Evolutionary conservation across 192 early-diverging fungal species (phyloP), one percentile per base, ranked within the genome.

Genomic region (Lunasporangiospora selenospora): DNA sequence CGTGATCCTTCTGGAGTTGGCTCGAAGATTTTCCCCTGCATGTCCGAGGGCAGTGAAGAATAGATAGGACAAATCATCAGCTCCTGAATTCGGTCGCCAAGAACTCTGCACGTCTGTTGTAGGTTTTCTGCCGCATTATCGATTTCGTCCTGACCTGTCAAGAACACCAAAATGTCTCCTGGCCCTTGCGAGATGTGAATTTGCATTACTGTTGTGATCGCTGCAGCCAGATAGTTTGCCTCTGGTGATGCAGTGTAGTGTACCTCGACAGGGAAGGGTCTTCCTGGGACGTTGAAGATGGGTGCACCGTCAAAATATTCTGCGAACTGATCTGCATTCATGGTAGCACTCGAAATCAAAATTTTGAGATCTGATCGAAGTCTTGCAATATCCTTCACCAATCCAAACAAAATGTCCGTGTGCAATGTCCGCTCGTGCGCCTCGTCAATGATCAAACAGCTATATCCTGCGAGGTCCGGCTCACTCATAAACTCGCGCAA

Each of bases 81-180:
- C 63, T 98, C 96, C 0, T 78, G 78, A 42, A 99, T 94, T 46
- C 88, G 90, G 57, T 87, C 91, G 5, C 98, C 98, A 6, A 98
- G 83, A 13, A 89, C 82, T 60, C 86, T 82, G 50, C 85, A 86
- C 27, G 93, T 90, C 44, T 92, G 86, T 49, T 80, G 65, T 47
- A 98, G 70, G 9, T 77, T 83, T 70, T 97, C 94, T 32, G 95
- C 87, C 3, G 92, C 95, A 44, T 83, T 83, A 63, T 99, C 98
- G 61, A 99, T 99, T 82, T 99, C 98, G 42, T 98, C 95, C 83
- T 99, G 98, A 34, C 98, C 84, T 9, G 98, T 98, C 67, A 99
- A 80, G 55, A 99, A 99, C 27, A 99, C 86, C 40, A 99, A 75
- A 26, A 99, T 90, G 63, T 99, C 98, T 31, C 98, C 98, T 34